Evolutionary conservation across 805 yeast species (phyloP).

Genomic region (Nakazawaea peltata): DNA sequence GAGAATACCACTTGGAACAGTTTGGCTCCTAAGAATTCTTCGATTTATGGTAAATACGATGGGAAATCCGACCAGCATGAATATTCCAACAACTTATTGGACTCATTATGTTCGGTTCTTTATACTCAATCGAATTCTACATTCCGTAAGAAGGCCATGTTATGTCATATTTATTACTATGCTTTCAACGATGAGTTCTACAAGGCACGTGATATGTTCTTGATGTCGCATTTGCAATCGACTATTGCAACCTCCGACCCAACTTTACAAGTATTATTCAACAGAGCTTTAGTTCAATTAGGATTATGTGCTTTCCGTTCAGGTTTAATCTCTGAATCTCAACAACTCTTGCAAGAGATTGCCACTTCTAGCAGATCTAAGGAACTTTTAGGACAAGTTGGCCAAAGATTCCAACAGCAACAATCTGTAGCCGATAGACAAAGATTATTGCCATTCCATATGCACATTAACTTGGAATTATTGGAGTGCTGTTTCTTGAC

Average conservation of each 20-base stretch:
- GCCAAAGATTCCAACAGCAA: slow-evolving; percentile 54
- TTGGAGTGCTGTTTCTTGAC: slow-evolving; percentile 93
- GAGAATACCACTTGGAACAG: slow-evolving; percentile 74
- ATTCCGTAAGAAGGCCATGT: slow-evolving; percentile 75
- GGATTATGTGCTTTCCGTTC: slow-evolving; percentile 93
- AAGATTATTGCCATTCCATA: slow-evolving; percentile 92
- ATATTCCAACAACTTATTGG: slow-evolving; percentile 51
- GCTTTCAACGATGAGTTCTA: slow-evolving; percentile 82
- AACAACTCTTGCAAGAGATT: slow-evolving; percentile 80
- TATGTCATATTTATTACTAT: slow-evolving; percentile 81
- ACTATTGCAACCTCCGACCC: slow-evolving; percentile 82
- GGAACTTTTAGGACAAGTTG: slow-evolving; percentile 91
- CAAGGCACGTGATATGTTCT: slow-evolving; percentile 82
- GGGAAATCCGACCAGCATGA: slow-evolving; percentile 17
- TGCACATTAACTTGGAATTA: slow-evolving; percentile 94
- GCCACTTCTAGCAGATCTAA: slow-evolving; percentile 79
- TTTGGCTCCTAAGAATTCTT: slow-evolving; percentile 29
- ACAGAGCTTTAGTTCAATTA: slow-evolving; percentile 90
- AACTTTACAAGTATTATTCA: slow-evolving; percentile 82
- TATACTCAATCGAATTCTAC: slow-evolving; percentile 58
- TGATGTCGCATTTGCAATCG: slow-evolving; percentile 78
- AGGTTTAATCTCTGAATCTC: slow-evolving; percentile 80
- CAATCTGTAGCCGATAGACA: slow-evolving; percentile 51
- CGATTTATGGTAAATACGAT: slow-evolving; percentile 23
- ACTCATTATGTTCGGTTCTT: slow-evolving; percentile 55